Evolutionary conservation across 768 basidiomycete genomes (phyloP).

Genomic region (Sarcomyxa edulis): DNA sequence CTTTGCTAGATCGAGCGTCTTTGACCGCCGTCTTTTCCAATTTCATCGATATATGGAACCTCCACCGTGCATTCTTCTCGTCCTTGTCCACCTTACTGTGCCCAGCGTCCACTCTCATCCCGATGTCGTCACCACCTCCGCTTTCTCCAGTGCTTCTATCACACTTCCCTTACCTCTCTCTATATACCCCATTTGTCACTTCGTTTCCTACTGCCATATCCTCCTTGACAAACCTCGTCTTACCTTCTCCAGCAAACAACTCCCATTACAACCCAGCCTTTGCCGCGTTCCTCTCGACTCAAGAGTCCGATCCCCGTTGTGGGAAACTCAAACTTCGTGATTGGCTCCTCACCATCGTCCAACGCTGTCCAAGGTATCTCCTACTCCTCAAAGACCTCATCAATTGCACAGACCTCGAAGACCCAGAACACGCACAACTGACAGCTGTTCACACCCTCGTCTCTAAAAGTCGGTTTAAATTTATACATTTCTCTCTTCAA

Average conservation of each 20-base stretch:
- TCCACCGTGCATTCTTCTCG: slow-evolving; percentile 70
- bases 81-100: slow-evolving; percentile 45
- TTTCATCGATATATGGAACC: slow-evolving; percentile 89
- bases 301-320: slow-evolving; percentile 67
- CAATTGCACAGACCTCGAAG: slow-evolving; percentile 54
- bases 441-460: slow-evolving; percentile 59
- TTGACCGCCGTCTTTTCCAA: slow-evolving; percentile 80
- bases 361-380: slow-evolving; percentile 84
- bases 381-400: slow-evolving; percentile 81
- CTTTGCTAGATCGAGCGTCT: slow-evolving; percentile 63
- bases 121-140: slow-evolving; percentile 21
- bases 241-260: slow-evolving; percentile 34
- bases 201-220: slow-evolving; percentile 66
- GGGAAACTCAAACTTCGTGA: slow-evolving; percentile 74
- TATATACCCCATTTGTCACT: slow-evolving; percentile 83
- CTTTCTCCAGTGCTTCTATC: slow-evolving; percentile 60
- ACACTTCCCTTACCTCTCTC: slow-evolving; percentile 84
- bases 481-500: neutral
- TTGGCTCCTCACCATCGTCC: slow-evolving; percentile 84
- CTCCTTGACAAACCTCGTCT: slow-evolving; percentile 49
- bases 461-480: slow-evolving; percentile 56
- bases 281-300: slow-evolving; percentile 53
- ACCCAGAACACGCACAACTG: slow-evolving; percentile 63
- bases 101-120: slow-evolving; percentile 11
- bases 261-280: slow-evolving; percentile 48